Percentiles rank a stretch among this genome's conserved stretches.
Conservation (phyloP, 352 stramenopile genomes). For the Phytophthora brassicae region DNA sequence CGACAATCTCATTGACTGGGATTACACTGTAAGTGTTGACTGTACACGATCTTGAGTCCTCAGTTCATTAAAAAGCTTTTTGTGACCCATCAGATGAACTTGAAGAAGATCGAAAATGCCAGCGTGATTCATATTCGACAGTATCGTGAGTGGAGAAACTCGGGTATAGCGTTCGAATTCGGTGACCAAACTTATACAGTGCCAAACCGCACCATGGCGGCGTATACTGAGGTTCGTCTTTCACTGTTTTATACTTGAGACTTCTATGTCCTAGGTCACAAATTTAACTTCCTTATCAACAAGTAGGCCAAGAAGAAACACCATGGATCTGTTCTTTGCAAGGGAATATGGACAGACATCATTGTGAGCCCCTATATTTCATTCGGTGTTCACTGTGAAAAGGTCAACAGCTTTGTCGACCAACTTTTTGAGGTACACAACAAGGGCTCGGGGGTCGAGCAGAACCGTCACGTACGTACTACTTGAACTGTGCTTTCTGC, state of each 20-base stretch:
- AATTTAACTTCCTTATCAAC: no score
- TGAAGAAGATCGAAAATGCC: conserved; percentile 85
- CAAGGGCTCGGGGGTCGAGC: conserved; percentile 91
- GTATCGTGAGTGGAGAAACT: conserved; percentile 91
- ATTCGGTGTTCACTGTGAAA: conserved; percentile 87
- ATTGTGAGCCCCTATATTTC: conserved; percentile 89
- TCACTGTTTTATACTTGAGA: not conserved
- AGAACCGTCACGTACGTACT: conserved; percentile 87
- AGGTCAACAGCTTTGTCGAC: conserved; percentile 67
- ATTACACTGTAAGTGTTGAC: conserved; percentile 81
- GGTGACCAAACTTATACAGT: conserved; percentile 90
- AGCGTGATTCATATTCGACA: conserved; percentile 93
- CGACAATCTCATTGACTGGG: conserved; percentile 93
- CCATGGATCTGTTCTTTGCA: conserved; percentile 76
- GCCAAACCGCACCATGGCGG: conserved; percentile 90
- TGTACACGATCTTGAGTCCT: not conserved
- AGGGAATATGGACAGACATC: conserved; percentile 92
- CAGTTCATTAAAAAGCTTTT: not conserved
- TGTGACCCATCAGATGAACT: conserved; percentile 51
- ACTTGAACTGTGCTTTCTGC: not conserved
- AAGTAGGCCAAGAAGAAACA: conserved; percentile 63
- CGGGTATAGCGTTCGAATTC: conserved; percentile 95
- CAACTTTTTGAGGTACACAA: conserved; percentile 94
- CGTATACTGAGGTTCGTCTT: conserved; percentile 77
- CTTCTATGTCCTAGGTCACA: no score